These are phyloP conservation scores for Solanum pimpinellifolium DNA, from an alignment of 257 asterid genomes.

Conservation along the genomic window DNA sequence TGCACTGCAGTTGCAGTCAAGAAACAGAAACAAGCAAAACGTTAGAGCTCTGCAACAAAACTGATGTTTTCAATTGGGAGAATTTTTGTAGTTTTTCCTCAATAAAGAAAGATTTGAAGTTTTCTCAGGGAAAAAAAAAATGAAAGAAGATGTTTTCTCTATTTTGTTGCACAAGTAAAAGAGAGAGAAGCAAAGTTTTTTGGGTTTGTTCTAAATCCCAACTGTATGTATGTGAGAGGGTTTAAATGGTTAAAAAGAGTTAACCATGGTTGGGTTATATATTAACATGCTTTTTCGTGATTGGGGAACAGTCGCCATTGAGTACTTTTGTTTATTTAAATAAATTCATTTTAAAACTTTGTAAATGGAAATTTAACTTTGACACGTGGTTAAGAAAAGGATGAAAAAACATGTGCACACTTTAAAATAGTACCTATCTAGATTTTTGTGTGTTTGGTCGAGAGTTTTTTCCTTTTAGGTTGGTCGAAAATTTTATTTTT, in stretches of 20 bases:
- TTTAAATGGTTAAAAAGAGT: slow-evolving; percentile 8
- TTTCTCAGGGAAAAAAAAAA: background rate
- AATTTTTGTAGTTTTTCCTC: background rate
- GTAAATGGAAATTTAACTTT: background rate
- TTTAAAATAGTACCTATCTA: background rate
- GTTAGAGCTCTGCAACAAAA: background rate
- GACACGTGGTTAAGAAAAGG: background rate
- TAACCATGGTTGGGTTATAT: slow-evolving; percentile 55
- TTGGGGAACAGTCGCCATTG: slow-evolving; percentile 31
- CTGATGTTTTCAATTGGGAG: background rate
- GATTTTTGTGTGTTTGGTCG: background rate
- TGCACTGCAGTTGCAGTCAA: background rate
- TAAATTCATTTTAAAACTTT: background rate
- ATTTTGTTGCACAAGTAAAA: background rate
- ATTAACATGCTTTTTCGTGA: background rate
- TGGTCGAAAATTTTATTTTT: background rate
- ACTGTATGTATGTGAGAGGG: slow-evolving; percentile 36
- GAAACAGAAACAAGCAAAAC: background rate
- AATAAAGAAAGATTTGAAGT: slow-evolving; percentile 18
- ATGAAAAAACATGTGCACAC: slow-evolving; percentile 2
- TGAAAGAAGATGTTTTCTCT: background rate
- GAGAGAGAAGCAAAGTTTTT: background rate
- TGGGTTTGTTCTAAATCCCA: slow-evolving; percentile 18
- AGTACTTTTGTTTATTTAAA: background rate
- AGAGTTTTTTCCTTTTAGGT: background rate